These are phyloP conservation scores for Marasmius fiardii DNA, from an alignment of 1,284 basidiomycete genomes.

Conservation along the genomic window DNA sequence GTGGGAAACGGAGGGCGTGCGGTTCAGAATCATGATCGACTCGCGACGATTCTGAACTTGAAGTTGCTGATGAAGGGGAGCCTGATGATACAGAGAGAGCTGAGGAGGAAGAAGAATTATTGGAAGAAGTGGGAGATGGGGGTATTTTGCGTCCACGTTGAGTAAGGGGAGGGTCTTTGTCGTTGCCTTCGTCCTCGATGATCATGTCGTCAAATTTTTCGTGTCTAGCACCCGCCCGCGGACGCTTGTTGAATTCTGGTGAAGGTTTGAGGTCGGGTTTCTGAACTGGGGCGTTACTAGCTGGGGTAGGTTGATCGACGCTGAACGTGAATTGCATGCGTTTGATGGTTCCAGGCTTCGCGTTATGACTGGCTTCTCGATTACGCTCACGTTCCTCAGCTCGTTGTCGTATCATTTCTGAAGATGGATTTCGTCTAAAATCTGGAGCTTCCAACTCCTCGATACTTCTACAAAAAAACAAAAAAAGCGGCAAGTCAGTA, in stretches of 20 bases:
- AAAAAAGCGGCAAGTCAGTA: neutral
- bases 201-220: conserved; percentile 26
- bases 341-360: conserved; percentile 66
- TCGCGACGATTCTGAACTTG: neutral
- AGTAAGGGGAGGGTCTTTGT: conserved; percentile 35
- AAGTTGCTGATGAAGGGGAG: neutral
- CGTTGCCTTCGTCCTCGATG: conserved; percentile 28
- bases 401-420: conserved; percentile 73
- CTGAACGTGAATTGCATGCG: conserved; percentile 85
- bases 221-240: conserved; percentile 13
- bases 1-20: conserved; percentile 54
- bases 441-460: conserved; percentile 77
- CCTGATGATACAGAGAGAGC: conserved; percentile 4
- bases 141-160: conserved; percentile 36
- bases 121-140: conserved; percentile 4
- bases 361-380: conserved; percentile 64
- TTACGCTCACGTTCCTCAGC: conserved; percentile 76
- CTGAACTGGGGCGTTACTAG: conserved; percentile 43
- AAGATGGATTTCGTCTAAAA: conserved; percentile 68
- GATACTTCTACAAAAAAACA: conserved; percentile 52
- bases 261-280: conserved; percentile 69
- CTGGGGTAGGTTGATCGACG: conserved; percentile 61
- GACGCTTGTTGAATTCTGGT: conserved; percentile 57
- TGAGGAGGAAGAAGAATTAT: conserved; percentile 6
- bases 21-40: conserved; percentile 22